Conservation (phyloP, 257 asterid species). For the Petunia secreta region DNA sequence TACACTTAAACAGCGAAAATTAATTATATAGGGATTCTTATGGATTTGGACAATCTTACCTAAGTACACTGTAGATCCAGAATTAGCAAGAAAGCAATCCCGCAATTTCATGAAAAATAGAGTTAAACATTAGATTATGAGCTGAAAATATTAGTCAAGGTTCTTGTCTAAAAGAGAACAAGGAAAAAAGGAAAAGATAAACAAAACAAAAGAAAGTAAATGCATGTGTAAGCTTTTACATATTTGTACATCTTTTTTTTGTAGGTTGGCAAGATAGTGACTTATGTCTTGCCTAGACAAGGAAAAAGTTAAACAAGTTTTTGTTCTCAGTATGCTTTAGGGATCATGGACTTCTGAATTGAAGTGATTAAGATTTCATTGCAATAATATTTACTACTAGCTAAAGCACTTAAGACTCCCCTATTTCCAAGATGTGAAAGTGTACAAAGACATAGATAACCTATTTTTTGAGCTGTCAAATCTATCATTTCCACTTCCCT, state of each 20-base stretch:
- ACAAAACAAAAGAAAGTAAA: constrained; percentile 6
- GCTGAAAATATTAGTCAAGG: constrained; percentile 26
- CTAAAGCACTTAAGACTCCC: background rate
- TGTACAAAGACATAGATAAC: background rate
- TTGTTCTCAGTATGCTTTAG: background rate
- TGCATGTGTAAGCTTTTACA: constrained; percentile 10
- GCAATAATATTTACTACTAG: background rate
- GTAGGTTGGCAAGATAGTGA: constrained; percentile 25
- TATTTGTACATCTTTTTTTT: constrained; percentile 21
- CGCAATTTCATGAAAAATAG: constrained; percentile 47
- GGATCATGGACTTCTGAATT: background rate
- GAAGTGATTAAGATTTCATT: background rate
- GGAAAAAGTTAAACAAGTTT: background rate
- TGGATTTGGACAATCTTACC: constrained; percentile 51
- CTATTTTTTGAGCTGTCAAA: background rate
- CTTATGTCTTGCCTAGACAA: background rate
- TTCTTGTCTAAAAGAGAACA: background rate
- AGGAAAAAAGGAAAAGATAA: constrained; percentile 21
- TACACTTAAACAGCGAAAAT: background rate
- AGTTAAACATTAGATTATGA: background rate
- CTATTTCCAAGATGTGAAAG: background rate
- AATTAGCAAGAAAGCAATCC: constrained; percentile 32
- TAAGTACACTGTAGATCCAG: constrained; percentile 68
- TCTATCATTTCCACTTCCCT: background rate
- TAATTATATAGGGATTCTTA: background rate